Evolutionary conservation across 2,329 filamentous ascomycete species (phyloP), one percentile per base, ranked within the genome.

Genomic region (Aspergillus aculeatus): DNA sequence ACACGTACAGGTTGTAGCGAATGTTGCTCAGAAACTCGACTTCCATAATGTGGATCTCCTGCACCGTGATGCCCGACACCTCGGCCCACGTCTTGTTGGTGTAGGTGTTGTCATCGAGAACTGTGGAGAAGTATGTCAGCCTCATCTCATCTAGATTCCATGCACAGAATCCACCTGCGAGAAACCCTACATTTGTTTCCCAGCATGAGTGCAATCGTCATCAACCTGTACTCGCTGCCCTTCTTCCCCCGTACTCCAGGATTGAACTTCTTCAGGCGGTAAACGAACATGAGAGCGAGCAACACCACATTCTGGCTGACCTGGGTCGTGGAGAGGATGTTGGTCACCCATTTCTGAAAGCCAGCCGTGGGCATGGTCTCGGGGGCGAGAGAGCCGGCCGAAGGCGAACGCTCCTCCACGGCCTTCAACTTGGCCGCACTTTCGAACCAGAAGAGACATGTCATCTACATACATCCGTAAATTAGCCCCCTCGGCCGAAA

Each of bases 81-180:
- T 99, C 95, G 2, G 94, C 95, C 95, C 95, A 99, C 0, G 95
- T 99, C 81, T 98, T 97, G 81, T 99, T 99, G 41, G 95, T 98
- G 77, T 99, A 99, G 0, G 95, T 98, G 75, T 98, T 99, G 76
- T 99, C 95, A 73, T 99, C 95, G 69, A 99, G 80, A 73, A 98
- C 89, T 91, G 63, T 2, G 48, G 50, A 35, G 60, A 61, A 63
- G 64, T 77, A 68, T 70, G 69, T 58, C 29, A 57, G 59, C 53
- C 38, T 31, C 31, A 35, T 24, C 38, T 31, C 31, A 35, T 24
- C 14, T 9, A 7, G 3, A 29, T 3, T n/a, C 41, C 29, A 14
- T 26, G 6, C 19, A 23, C 16, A 6, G 35, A n/a, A 11, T 6
- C 12, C 50, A 11, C 24, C 9, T n/a, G 16, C 47, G 24, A 21